Conservation (phyloP, 108 stramenopile species). For the Parietichytrium sp. region DNA sequence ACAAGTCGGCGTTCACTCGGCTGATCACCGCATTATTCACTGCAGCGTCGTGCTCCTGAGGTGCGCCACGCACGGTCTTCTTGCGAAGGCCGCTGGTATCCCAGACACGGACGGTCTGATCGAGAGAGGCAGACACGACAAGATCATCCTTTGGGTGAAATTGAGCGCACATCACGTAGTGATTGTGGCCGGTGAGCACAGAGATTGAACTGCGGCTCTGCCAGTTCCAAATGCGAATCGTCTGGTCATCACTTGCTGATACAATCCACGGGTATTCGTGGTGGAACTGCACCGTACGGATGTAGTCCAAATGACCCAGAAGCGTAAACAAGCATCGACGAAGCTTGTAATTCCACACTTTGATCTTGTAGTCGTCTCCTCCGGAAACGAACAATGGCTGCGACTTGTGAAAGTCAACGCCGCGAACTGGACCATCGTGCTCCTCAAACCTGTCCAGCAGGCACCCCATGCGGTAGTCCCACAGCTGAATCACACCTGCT, state of each 20-base stretch:
- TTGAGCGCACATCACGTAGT: slow-evolving; percentile 99
- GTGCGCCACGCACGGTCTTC: slow-evolving; percentile 74
- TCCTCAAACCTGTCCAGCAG: slow-evolving; percentile 97
- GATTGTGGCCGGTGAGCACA: slow-evolving; percentile 98
- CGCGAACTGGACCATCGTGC: slow-evolving; percentile 98
- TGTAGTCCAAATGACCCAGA: slow-evolving; percentile 98
- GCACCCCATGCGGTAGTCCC: slow-evolving; percentile 99
- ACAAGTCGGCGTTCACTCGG: slow-evolving; percentile 87
- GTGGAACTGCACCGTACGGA: slow-evolving; percentile 95
- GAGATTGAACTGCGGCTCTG: slow-evolving; percentile 89
- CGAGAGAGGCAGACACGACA: slow-evolving; percentile 94
- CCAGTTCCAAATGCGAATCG: slow-evolving; percentile 98
- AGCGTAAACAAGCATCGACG: slow-evolving; percentile 95
- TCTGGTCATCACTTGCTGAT: slow-evolving; percentile 90
- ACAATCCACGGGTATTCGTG: slow-evolving; percentile 93
- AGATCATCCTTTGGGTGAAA: slow-evolving; percentile 99
- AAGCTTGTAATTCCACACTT: slow-evolving; percentile 99
- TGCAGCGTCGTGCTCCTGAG: slow-evolving; percentile 14
- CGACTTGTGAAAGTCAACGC: slow-evolving; percentile 93
- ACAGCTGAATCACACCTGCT: slow-evolving; percentile 69
- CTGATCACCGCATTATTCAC: slow-evolving; percentile 17
- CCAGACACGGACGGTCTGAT: slow-evolving; percentile 99
- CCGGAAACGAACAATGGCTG: slow-evolving; percentile 94
- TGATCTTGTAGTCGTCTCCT: slow-evolving; percentile 99
- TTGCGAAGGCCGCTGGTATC: slow-evolving; percentile 95